Evolutionary conservation across 192 early-diverging fungal species (phyloP), one percentile per base, ranked within the genome.

Genomic region (Linnemannia exigua): DNA sequence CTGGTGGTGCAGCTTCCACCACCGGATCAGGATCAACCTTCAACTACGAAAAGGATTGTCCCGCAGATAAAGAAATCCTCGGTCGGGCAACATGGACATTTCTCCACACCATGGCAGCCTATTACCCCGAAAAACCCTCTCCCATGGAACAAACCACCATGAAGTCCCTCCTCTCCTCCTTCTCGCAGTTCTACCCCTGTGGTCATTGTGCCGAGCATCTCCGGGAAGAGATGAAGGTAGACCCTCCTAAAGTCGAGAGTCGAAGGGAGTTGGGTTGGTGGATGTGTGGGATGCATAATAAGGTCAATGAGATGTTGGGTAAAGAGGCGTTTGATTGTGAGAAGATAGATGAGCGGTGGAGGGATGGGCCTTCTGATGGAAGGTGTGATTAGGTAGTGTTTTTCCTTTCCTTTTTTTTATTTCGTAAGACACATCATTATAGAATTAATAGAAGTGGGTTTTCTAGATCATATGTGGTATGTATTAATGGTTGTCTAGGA

Each of bases 51-150:
- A 70, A 85, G 66, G 91, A 93, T 61, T 98, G 97, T 81, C 97
- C 97, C 22, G 93, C 97, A 0, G 97, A 99, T 86, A 93, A 93
- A 8, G 88, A 91, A 72, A 90, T 91, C 41, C 94, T 99, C 28
- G 98, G 98, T 33, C 88, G 91, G 6, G 91, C 96, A n/a, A 97
- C 97, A 0, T 99, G 98, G 98, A 99, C 97, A 6, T 97, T 99
- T 73, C 90, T 99, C 68, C 98, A 99, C 87, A 98, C 97, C 1
- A 97, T 98, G 94, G 96, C 97, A 5, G 97, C 97, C 0, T 98
- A 99, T 89, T 99, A 99, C 82, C 97, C 98, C 0, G 93, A 96
- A 35, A 87, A 81, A 22, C 96, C 98, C 0, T 91, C 94, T 3
- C 50, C 75, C 1, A 79, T 88, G 54, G 94, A 99, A 84, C 94